Conservation (phyloP, 2,329 filamentous ascomycete genomes). For the Fusarium nygamai region DNA sequence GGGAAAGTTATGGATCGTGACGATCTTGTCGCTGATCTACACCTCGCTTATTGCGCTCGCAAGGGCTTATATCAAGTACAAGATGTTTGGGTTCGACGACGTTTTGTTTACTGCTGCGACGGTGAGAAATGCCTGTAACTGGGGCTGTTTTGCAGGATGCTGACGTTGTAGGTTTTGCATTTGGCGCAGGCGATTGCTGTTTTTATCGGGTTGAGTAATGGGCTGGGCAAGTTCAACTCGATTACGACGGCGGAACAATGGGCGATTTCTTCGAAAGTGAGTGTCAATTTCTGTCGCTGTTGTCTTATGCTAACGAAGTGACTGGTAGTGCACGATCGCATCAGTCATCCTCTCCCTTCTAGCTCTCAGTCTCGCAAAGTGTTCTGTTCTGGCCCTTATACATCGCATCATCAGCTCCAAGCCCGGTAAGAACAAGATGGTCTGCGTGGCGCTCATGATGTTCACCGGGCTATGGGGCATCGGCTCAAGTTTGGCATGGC, state of each 20-base stretch:
- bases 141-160: not conserved
- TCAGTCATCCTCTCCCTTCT: constrained; percentile 20
- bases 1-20: constrained; percentile 35
- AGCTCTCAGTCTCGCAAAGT: constrained; percentile 20
- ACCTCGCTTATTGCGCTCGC: constrained; percentile 19
- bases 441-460: constrained; percentile 19
- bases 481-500: constrained; percentile 11
- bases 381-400: constrained; percentile 34
- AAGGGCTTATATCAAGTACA: constrained; percentile 35
- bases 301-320: not conserved
- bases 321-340: constrained; percentile 3
- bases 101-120: constrained; percentile 16
- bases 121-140: not conserved
- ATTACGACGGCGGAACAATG: constrained; percentile 26
- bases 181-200: constrained; percentile 29
- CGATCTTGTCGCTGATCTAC: constrained; percentile 37
- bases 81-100: constrained; percentile 36
- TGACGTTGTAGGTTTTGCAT: constrained; percentile 15
- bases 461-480: constrained; percentile 19
- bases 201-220: constrained; percentile 26
- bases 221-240: constrained; percentile 28
- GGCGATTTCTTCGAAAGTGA: constrained; percentile 20
- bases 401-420: constrained; percentile 33
- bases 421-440: constrained; percentile 17
- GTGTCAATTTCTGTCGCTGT: fast-evolving